Evolutionary conservation across 331 rosid species (phyloP).

Genomic region (Cucumis variabilis): DNA sequence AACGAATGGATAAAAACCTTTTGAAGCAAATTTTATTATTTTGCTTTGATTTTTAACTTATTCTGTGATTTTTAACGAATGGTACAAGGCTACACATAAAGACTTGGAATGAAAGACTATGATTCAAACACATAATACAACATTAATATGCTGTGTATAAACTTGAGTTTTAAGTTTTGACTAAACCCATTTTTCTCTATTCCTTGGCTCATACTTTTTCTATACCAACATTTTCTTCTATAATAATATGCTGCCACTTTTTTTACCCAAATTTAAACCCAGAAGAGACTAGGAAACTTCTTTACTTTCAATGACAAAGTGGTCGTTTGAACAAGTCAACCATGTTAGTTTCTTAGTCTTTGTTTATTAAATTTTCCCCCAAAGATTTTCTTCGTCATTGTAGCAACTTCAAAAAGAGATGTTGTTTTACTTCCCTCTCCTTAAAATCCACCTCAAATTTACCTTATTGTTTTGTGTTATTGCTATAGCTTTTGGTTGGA

Average conservation of each 20-base stretch:
- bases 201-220: background rate
- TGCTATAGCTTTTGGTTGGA: too few relatives aligned
- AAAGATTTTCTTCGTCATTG: background rate
- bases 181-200: background rate
- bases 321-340: constrained; percentile 2
- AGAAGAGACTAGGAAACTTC: constrained; percentile 9
- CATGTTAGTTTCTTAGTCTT: constrained; percentile 4
- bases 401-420: background rate
- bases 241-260: background rate
- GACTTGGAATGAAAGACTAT: too few relatives aligned
- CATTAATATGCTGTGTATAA: too few relatives aligned
- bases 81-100: too few relatives aligned
- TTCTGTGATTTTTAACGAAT: too few relatives aligned
- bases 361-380: background rate
- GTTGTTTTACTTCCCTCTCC: too few relatives aligned
- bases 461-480: too few relatives aligned
- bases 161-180: background rate
- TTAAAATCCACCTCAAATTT: too few relatives aligned
- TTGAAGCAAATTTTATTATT: too few relatives aligned
- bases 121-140: too few relatives aligned
- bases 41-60: too few relatives aligned
- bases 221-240: background rate
- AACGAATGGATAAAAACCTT: too few relatives aligned
- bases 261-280: background rate
- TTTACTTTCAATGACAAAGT: background rate